Conservation (phyloP, 805 yeast species). For the Ogataea trehaloabstinens region DNA sequence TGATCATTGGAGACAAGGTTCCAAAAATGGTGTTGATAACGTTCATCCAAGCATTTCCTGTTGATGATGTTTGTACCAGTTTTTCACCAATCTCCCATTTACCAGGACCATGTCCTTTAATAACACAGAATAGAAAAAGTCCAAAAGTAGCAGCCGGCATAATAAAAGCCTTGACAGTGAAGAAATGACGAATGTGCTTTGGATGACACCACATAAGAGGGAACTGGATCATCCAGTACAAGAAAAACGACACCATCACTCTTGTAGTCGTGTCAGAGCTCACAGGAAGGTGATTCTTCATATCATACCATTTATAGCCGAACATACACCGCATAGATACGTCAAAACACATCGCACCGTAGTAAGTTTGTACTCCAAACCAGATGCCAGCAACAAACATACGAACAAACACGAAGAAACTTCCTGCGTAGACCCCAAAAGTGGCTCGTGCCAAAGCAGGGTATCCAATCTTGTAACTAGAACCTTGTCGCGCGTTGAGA, state of each 20-base stretch:
- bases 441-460: conserved; percentile 35
- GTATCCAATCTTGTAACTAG: conserved; percentile 34
- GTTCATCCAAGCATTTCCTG: conserved; percentile 17
- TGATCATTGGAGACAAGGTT: conserved; percentile 25
- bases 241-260: conserved; percentile 16
- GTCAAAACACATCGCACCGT: conserved; percentile 35
- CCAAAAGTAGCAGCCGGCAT: conserved; percentile 17
- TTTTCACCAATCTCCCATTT: conserved; percentile 11
- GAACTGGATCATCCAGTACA: conserved; percentile 19
- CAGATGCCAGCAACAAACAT: conserved; percentile 36
- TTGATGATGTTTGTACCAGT: conserved; percentile 3
- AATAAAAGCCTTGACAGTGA: conserved; percentile 15
- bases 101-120: conserved; percentile 17
- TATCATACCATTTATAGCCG: conserved; percentile 15
- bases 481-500: conserved; percentile 16
- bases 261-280: conserved; percentile 16
- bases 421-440: conserved; percentile 37
- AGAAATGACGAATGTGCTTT: conserved; percentile 14
- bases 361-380: conserved; percentile 38
- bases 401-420: conserved; percentile 34
- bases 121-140: conserved; percentile 15
- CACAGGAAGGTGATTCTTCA: conserved; percentile 17
- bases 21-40: conserved; percentile 23
- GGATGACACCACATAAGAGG: conserved; percentile 22
- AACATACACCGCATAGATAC: conserved; percentile 25